Conservation (phyloP, 176 grass and related monocot genomes). For the Elymus sibiricus region DNA sequence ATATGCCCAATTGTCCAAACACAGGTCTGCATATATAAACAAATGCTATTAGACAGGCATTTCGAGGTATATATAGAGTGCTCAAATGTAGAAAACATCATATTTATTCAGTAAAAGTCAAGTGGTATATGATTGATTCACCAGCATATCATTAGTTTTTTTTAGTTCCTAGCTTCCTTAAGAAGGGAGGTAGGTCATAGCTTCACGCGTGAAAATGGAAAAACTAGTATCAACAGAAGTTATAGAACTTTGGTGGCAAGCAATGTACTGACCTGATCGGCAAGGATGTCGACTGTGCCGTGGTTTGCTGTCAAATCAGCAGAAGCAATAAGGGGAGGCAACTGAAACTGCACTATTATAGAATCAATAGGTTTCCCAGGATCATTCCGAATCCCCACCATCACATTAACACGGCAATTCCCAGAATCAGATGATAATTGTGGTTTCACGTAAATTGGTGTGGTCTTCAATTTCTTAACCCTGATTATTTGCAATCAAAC, state of each 20-base stretch:
- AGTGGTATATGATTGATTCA: not conserved
- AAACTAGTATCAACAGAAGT: not conserved
- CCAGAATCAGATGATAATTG: slow-evolving; percentile 85
- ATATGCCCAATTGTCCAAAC: slow-evolving; percentile 87
- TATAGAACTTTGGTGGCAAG: not conserved
- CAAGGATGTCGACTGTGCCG: slow-evolving; percentile 83
- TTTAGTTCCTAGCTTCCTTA: not conserved
- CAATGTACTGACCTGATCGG: slow-evolving; percentile 62
- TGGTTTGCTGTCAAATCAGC: slow-evolving; percentile 90
- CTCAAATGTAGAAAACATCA: not conserved
- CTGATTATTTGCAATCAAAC: slow-evolving; percentile 32
- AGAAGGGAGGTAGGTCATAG: not conserved
- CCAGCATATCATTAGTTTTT: not conserved
- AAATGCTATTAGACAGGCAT: not conserved
- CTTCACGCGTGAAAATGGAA: not conserved
- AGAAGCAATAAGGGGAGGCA: slow-evolving; percentile 77
- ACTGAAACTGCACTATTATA: slow-evolving; percentile 74
- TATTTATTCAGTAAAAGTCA: not conserved
- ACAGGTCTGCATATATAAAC: slow-evolving; percentile 60
- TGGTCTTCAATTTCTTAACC: slow-evolving; percentile 86
- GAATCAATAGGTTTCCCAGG: slow-evolving; percentile 95
- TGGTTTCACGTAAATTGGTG: slow-evolving; percentile 85
- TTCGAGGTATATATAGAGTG: not conserved
- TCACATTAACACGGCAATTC: slow-evolving; percentile 78
- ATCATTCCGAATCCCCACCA: slow-evolving; percentile 85